These are phyloP conservation scores for Aspergillus sp. DNA, from an alignment of 2,329 filamentous ascomycete genomes.

Conservation along the genomic window DNA sequence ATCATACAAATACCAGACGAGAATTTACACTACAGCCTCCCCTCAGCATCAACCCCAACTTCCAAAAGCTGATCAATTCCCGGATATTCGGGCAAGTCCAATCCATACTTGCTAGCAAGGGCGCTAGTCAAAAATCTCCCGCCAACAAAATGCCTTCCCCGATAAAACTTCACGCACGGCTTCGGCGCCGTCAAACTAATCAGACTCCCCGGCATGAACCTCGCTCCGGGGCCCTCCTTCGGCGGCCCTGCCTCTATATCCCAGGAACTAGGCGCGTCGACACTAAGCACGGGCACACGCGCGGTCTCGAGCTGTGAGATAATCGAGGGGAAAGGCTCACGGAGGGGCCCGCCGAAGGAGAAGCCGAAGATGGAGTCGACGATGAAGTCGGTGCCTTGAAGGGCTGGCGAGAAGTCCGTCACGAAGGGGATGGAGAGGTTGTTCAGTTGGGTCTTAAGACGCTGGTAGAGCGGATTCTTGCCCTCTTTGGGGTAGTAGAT, in stretches of 20 bases:
- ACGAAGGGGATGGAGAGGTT: slow-evolving; percentile 77
- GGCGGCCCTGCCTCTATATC: slow-evolving; percentile 83
- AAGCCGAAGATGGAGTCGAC: slow-evolving; percentile 95
- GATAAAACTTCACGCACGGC: slow-evolving; percentile 74
- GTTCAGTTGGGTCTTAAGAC: slow-evolving; percentile 74
- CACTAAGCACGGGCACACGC: slow-evolving; percentile 68
- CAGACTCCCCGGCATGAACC: slow-evolving; percentile 70
- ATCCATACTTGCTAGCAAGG: slow-evolving; percentile 75
- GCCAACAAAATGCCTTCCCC: slow-evolving; percentile 82
- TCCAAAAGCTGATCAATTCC: slow-evolving; percentile 88
- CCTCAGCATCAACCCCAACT: slow-evolving; percentile 41
- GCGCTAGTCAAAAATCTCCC: slow-evolving; percentile 75
- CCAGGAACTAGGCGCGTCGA: slow-evolving; percentile 93
- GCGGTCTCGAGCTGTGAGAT: slow-evolving; percentile 69
- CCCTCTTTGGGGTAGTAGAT: slow-evolving; percentile 90
- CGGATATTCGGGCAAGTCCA: slow-evolving; percentile 74
- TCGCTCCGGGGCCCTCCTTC: slow-evolving; percentile 63
- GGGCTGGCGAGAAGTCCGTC: slow-evolving; percentile 62
- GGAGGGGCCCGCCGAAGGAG: slow-evolving; percentile 82
- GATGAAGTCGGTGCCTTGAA: slow-evolving; percentile 66
- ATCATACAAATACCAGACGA: not conserved
- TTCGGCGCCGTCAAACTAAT: slow-evolving; percentile 92
- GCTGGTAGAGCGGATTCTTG: slow-evolving; percentile 85
- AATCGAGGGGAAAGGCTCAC: slow-evolving; percentile 81
- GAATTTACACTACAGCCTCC: slow-evolving; percentile 22